Evolutionary conservation across 192 early-diverging fungal genomes (phyloP), one percentile per base, ranked within the genome.

Genomic region (Podila clonocystis): DNA sequence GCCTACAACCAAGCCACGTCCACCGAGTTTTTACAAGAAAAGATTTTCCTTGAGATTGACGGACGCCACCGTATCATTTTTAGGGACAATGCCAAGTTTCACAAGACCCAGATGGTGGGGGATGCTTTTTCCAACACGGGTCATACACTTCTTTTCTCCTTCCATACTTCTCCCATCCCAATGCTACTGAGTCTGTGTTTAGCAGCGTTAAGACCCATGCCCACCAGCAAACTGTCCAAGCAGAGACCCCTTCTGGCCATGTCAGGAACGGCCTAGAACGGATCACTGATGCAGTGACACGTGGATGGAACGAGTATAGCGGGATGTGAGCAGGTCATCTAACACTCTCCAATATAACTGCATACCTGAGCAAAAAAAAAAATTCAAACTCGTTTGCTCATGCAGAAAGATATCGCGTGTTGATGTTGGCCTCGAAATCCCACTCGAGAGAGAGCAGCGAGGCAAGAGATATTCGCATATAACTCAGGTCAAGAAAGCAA

Each of bases 111-210:
- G 33, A 59, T n/a, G 33, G 58, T 60, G 5, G 41, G 36, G 38
- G 58, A 68, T 22, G 7, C 36, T 36, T 15, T 68, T 22, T 26
- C 31, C 45, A 50, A 29, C 34, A 38, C 20, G 38, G 67, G 67
- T 17, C 58, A 59, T 36, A 45, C 24, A 22, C 26, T 59, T 29
- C 57, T 60, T 45, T 34, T 19, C 38, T 59, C 24, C 52, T 58
- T 68, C 66, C 66, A 34, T 68, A 68, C 57, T 58, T 30, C 33
- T 57, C 57, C 31, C 66, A 68, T 38, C 66, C 58, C 34, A 68
- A 68, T 38, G 66, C 66, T 34, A 33, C 52, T 13, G 66, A 68
- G 5, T 58, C 52, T n/a, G 57, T 68, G 2, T 68, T 68, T 57
- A 68, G 55, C 36, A 58, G 66, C 15, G 50, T 58, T 28, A 67